phyloP scores from a whole-genome alignment of 2,329 filamentous ascomycete genomes.

The Lecanicillium sp. region DNA sequence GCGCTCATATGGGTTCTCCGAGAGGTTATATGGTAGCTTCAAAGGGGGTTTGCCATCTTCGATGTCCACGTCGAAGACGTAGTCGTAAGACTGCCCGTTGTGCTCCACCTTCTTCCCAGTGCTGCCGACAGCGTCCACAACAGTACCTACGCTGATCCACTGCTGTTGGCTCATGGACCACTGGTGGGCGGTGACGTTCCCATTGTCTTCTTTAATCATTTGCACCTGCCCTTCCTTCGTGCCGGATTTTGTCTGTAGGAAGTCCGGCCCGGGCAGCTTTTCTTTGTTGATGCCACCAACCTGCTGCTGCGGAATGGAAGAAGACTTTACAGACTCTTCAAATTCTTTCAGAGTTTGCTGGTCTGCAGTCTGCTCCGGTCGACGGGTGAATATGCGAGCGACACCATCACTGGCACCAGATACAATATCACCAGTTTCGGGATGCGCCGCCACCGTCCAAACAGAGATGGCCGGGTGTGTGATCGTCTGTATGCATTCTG shows the following conservation, averaged over 20 bases:
- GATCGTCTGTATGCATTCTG: constrained; percentile 85
- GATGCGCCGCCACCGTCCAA: constrained; percentile 81
- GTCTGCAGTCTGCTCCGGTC: constrained; percentile 60
- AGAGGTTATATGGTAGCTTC: constrained; percentile 89
- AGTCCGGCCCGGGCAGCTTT: constrained; percentile 80
- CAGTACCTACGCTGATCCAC: constrained; percentile 88
- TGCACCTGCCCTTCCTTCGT: constrained; percentile 96
- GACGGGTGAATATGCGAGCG: constrained; percentile 76
- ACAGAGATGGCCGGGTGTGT: constrained; percentile 96
- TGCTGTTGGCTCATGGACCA: constrained; percentile 68
- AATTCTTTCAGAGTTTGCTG: constrained; percentile 63
- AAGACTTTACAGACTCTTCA: constrained; percentile 72
- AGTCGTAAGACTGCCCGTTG: constrained; percentile 85
- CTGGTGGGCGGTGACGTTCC: constrained; percentile 76
- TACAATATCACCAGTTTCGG: constrained; percentile 83
- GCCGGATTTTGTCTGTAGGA: constrained; percentile 70
- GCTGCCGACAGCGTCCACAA: constrained; percentile 82
- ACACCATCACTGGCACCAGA: constrained; percentile 85
- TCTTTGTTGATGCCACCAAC: constrained; percentile 83
- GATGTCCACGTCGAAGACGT: constrained; percentile 93
- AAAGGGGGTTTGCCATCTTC: constrained; percentile 88
- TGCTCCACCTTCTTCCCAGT: constrained; percentile 71
- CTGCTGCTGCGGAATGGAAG: constrained; percentile 81
- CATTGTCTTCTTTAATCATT: constrained; percentile 78
- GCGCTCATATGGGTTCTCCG: constrained; percentile 85